Evolutionary conservation across 1,284 basidiomycete genomes (phyloP).

Genomic region (Heliocybe sulcata): DNA sequence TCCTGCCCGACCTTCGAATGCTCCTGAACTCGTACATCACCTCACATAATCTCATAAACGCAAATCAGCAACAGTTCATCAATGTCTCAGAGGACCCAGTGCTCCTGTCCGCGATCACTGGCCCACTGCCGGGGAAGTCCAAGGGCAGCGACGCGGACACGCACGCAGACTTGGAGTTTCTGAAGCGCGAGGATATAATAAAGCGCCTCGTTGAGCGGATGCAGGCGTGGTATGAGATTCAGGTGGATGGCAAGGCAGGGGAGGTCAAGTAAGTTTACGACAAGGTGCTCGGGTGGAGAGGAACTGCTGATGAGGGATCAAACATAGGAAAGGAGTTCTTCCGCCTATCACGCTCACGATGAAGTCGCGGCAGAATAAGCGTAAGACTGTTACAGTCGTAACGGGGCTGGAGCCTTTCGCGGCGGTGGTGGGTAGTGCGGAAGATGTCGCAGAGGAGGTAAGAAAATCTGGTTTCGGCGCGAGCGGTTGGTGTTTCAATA

Average conservation of each 20-base stretch:
- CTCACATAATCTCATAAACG: conserved; percentile 57
- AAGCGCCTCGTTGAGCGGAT: conserved; percentile 51
- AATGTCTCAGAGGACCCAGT: conserved; percentile 49
- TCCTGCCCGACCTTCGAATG: conserved; percentile 43
- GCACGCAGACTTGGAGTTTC: conserved; percentile 34
- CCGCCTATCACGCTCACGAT: conserved; percentile 61
- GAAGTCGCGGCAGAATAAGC: conserved; percentile 64
- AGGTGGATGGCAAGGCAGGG: conserved; percentile 39
- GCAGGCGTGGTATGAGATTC: conserved; percentile 67
- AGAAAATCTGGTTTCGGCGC: conserved; percentile 77
- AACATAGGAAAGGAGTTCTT: conserved; percentile 75
- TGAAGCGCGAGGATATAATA: conserved; percentile 66
- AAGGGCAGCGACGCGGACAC: conserved; percentile 16
- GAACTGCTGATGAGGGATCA: too few relatives aligned
- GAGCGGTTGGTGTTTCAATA: conserved; percentile 40
- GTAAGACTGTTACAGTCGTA: conserved; percentile 71
- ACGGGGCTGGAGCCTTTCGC: conserved; percentile 75
- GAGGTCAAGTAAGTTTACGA: conserved; percentile 42
- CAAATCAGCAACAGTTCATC: conserved; percentile 60
- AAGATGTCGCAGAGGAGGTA: conserved; percentile 76
- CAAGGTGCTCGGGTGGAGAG: too few relatives aligned
- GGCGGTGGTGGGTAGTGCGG: conserved; percentile 36
- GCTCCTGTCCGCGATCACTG: conserved; percentile 40
- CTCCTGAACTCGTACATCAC: conserved; percentile 58
- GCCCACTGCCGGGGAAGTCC: conserved; percentile 21